Evolutionary conservation across 768 basidiomycete genomes (phyloP), one percentile per base, ranked within the genome.

Genomic region (Leccinum sublutescens): DNA sequence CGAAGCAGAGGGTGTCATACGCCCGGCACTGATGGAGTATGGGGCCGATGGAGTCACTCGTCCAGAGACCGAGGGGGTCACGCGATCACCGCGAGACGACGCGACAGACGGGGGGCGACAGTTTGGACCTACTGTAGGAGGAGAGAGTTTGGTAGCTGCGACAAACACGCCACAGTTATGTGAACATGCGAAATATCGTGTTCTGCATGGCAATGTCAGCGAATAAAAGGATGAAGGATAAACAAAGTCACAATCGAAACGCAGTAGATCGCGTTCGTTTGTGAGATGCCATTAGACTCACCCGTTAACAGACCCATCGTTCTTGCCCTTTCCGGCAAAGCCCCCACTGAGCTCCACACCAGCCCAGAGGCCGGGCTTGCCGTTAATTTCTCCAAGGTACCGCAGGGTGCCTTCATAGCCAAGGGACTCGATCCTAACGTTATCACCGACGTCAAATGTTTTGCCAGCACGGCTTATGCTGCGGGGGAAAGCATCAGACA

Each of bases 81-180:
- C 62, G 49, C 79, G 70, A 49, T 80, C 82, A 59, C 72, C 73
- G 49, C 84, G 81, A 52, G 85, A 85, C 9, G 93, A 95, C 4
- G 89, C 85, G 34, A 89, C 93, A 3, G 94, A 95, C 1, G 88
- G 77, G 1, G 95, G 90, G 15, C 93, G 82, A 56, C 65, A 74
- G 67, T 79, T 81, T 12, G 75, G 68, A 15, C 86, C 84, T 19
- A 86, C 85, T 3, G 89, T 93, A 6, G 91, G 86, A 5, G 84
- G 67, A 2, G 93, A 90, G 19, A 99, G 83, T 71, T 97, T 97
- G 34, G 83, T 76, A 1, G 85, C 78, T 6, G 90, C 85, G 21
- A 96, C 89, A 70, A 98, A 99, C 40, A 99, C 92, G 27, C 96
- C 96, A 61, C 93, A 95, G 49, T 85, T 82, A 1, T 86, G 84